Evolutionary conservation across 257 asterid species (phyloP).

Genomic region (Jasminum sambac): DNA sequence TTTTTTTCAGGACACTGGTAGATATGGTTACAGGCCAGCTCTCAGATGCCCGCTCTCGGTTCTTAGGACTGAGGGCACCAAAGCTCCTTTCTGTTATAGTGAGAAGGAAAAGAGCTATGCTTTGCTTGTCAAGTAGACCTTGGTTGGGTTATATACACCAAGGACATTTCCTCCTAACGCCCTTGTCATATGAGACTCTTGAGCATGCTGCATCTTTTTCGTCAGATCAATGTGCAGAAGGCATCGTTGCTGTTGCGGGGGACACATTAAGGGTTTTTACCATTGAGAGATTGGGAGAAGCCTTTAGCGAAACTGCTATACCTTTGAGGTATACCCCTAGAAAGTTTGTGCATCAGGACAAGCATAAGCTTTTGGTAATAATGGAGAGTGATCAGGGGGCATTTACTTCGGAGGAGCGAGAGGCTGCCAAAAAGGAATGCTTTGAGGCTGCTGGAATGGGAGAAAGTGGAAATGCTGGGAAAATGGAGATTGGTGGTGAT

Average conservation of each 20-base stretch:
- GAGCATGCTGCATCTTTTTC: constrained; percentile 98
- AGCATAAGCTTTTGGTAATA: constrained; percentile 71
- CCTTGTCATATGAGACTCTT: constrained; percentile 89
- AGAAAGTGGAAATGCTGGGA: constrained; percentile 72
- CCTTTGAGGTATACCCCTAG: constrained; percentile 97
- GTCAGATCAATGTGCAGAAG: constrained; percentile 99
- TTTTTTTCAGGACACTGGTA: constrained; percentile 91
- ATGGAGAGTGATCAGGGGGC: constrained; percentile 99
- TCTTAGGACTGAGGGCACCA: constrained; percentile 94
- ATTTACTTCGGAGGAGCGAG: constrained; percentile 94
- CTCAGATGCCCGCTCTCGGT: constrained; percentile 97
- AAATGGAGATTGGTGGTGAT: constrained; percentile 86
- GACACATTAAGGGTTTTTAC: constrained; percentile 96
- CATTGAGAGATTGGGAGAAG: constrained; percentile 93
- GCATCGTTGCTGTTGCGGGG: constrained; percentile 98
- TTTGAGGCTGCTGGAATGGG: constrained; percentile 77
- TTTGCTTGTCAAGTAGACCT: constrained; percentile 97
- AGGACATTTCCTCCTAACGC: constrained; percentile 96
- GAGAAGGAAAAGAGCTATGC: constrained; percentile 94
- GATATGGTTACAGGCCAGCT: constrained; percentile 98
- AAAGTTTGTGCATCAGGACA: constrained; percentile 85
- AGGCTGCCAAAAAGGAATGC: constrained; percentile 81
- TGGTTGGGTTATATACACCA: constrained; percentile 99
- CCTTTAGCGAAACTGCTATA: constrained; percentile 86
- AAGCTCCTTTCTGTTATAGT: constrained; percentile 82